Percentiles rank a stretch among this genome's conserved stretches.
These are phyloP conservation scores for Trypanosoma congolense DNA, from an alignment of 208 protist species.

Conservation along the genomic window DNA sequence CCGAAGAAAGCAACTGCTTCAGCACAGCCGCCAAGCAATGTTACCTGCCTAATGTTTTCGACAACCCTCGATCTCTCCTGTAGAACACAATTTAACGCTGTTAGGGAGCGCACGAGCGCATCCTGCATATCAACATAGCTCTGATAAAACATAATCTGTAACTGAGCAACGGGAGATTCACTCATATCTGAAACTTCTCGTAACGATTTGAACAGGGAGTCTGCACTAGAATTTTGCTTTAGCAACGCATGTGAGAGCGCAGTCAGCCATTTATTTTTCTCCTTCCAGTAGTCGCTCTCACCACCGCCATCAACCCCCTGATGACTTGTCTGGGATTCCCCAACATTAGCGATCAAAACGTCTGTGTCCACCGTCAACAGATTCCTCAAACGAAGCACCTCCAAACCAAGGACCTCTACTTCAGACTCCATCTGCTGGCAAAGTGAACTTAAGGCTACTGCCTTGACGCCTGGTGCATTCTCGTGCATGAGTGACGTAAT, in stretches of 20 bases:
- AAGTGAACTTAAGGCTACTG: background rate
- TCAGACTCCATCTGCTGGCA: slow-evolving; percentile 26
- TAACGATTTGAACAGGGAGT: slow-evolving; percentile 5
- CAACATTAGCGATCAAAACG: background rate
- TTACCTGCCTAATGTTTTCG: slow-evolving; percentile 9
- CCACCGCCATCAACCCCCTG: background rate
- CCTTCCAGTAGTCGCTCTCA: background rate
- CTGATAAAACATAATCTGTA: slow-evolving; percentile 16
- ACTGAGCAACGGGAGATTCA: slow-evolving; percentile 10
- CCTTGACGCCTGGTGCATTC: slow-evolving; percentile 11
- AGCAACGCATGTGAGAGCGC: slow-evolving; percentile 11
- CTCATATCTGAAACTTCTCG: background rate
- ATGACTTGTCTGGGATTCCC: slow-evolving; percentile 10
- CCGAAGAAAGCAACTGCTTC: slow-evolving; percentile 11
- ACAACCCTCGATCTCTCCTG: slow-evolving; percentile 15
- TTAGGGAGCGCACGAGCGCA: slow-evolving; percentile 2
- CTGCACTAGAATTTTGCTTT: slow-evolving; percentile 8
- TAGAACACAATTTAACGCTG: slow-evolving; percentile 7
- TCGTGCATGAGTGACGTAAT: background rate
- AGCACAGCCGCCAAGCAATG: slow-evolving; percentile 14
- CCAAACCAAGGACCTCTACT: slow-evolving; percentile 29
- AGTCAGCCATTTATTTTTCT: slow-evolving; percentile 12
- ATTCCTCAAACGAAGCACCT: slow-evolving; percentile 34
- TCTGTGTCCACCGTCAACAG: slow-evolving; percentile 21
- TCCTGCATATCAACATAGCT: slow-evolving; percentile 18